Evolutionary conservation across 1,284 basidiomycete genomes (phyloP).

Genomic region (Pseudomicrostroma phylloplanum): DNA sequence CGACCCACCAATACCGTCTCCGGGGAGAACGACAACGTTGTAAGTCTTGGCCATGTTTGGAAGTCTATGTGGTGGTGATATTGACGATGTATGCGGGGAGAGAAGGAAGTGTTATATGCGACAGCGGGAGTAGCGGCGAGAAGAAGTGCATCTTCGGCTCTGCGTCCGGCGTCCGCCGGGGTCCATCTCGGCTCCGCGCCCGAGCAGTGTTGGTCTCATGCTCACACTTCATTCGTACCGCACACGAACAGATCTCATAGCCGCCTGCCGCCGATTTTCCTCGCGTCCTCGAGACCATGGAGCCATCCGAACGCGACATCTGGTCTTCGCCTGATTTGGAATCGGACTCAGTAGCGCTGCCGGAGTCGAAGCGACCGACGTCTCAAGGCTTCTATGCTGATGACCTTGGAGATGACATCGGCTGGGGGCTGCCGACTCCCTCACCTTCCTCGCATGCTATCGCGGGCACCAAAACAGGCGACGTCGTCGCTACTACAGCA

Average conservation of each 20-base stretch:
- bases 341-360: background rate
- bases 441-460: too few relatives aligned
- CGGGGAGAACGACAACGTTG: conserved; percentile 79
- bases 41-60: conserved; percentile 14
- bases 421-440: too few relatives aligned
- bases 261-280: background rate
- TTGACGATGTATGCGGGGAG: background rate
- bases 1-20: conserved; percentile 71
- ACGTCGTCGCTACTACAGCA: too few relatives aligned
- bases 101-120: background rate
- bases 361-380: background rate
- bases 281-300: background rate
- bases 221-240: background rate
- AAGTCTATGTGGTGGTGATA: background rate
- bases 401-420: background rate
- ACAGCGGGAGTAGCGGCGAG: too few relatives aligned
- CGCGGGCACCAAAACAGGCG: too few relatives aligned
- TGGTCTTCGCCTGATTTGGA: background rate
- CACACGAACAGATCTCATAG: background rate
- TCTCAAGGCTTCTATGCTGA: background rate
- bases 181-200: too few relatives aligned
- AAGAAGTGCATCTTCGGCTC: too few relatives aligned
- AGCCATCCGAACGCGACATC: background rate
- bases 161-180: too few relatives aligned
- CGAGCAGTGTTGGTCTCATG: background rate